Evolutionary conservation across 495 filamentous ascomycete species (phyloP).

Genomic region (Penicillium steckii): DNA sequence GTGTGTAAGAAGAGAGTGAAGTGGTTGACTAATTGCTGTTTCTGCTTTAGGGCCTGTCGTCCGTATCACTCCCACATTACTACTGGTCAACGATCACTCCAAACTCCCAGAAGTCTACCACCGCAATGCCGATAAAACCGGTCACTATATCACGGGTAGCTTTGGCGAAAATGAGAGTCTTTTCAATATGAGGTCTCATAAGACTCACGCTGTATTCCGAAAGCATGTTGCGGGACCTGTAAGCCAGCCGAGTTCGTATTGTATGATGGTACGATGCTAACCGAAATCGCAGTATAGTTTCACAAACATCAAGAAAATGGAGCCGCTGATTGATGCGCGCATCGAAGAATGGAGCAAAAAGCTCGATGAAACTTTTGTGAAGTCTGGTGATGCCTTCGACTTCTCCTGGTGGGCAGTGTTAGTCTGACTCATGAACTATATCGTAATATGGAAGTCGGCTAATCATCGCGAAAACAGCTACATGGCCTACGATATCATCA

Average conservation of each 20-base stretch:
- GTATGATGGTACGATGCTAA: no score
- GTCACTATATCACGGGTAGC: slow-evolving; percentile 50
- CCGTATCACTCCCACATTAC: slow-evolving; percentile 44
- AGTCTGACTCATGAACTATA: slow-evolving; percentile 16
- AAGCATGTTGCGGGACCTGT: slow-evolving; percentile 40
- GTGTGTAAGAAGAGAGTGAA: not conserved
- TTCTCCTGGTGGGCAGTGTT: slow-evolving; percentile 53
- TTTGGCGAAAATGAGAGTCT: slow-evolving; percentile 48
- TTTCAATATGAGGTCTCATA: slow-evolving; percentile 51
- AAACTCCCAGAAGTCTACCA: slow-evolving; percentile 54
- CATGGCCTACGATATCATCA: slow-evolving; percentile 64
- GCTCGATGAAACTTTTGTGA: slow-evolving; percentile 40
- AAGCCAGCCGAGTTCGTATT: no score
- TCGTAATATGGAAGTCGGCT: not conserved
- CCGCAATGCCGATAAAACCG: slow-evolving; percentile 53
- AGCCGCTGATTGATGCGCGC: slow-evolving; percentile 46
- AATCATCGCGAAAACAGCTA: slow-evolving; percentile 23
- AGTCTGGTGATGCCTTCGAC: slow-evolving; percentile 46
- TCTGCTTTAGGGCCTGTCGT: slow-evolving; percentile 43
- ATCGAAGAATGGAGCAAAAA: slow-evolving; percentile 45
- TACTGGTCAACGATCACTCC: slow-evolving; percentile 43
- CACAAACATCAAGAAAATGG: slow-evolving; percentile 51
- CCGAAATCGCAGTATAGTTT: slow-evolving; percentile 46
- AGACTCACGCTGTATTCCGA: slow-evolving; percentile 45
- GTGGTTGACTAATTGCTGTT: not conserved